These are phyloP conservation scores for Hyaloperonospora arabidopsidis DNA, from an alignment of 352 stramenopile species.

Conservation along the genomic window DNA sequence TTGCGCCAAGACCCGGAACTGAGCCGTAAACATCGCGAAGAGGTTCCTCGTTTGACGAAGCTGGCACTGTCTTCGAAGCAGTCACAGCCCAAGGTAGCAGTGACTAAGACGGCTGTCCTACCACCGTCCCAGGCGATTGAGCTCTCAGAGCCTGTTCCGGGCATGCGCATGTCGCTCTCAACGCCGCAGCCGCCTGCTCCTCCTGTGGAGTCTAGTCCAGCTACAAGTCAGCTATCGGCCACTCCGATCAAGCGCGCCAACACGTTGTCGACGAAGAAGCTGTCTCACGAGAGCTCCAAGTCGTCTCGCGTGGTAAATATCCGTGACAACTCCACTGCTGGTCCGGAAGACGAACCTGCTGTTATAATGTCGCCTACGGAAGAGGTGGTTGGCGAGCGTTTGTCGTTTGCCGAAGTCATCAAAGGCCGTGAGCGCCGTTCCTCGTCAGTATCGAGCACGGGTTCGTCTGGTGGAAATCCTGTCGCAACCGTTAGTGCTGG, in stretches of 20 bases:
- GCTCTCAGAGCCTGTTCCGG: constrained; percentile 30
- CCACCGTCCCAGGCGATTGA: constrained; percentile 34
- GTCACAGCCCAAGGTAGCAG: constrained; percentile 36
- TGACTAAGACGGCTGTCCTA: constrained; percentile 30
- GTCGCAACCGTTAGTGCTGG: constrained; percentile 7
- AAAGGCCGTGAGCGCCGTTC: constrained; percentile 38
- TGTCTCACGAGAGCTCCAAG: constrained; percentile 38
- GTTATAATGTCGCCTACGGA: constrained; percentile 27
- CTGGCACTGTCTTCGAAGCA: constrained; percentile 66
- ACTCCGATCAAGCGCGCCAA: constrained; percentile 59
- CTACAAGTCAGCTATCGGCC: constrained; percentile 15
- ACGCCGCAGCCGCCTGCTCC: constrained; percentile 39
- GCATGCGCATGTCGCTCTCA: constrained; percentile 47
- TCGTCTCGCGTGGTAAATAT: constrained; percentile 75
- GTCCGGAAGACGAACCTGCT: constrained; percentile 30
- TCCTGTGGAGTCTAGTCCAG: constrained; percentile 17
- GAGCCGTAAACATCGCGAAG: constrained; percentile 77
- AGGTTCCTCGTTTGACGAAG: constrained; percentile 79
- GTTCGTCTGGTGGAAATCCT: constrained; percentile 21
- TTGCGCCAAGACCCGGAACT: constrained; percentile 78
- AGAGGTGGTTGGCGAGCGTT: constrained; percentile 29
- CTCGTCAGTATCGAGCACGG: constrained; percentile 37
- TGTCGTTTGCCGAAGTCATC: constrained; percentile 47
- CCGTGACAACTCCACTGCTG: constrained; percentile 38
- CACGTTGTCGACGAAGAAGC: constrained; percentile 54